These are phyloP conservation scores for Apiotrichum gamsii DNA, from an alignment of 1,284 basidiomycete genomes.

Conservation along the genomic window DNA sequence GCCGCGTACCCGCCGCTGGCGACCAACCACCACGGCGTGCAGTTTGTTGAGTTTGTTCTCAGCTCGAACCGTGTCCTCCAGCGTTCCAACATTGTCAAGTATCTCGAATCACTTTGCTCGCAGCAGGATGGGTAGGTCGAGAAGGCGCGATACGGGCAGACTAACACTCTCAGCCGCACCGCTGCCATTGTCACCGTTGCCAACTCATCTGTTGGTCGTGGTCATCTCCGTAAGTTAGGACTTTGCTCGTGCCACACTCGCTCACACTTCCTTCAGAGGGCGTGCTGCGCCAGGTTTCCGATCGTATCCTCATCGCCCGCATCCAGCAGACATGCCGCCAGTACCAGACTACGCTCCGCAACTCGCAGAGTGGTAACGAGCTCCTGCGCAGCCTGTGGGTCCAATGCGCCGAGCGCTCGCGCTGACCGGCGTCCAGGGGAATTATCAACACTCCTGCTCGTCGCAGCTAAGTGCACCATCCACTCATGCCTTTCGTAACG, in stretches of 20 bases:
- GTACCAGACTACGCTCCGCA: constrained; percentile 40
- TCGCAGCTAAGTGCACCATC: constrained; percentile 7
- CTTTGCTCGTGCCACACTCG: too few relatives aligned
- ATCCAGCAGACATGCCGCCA: constrained; percentile 34
- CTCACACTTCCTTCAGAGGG: neutral
- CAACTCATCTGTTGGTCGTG: constrained; percentile 40
- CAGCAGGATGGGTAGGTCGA: constrained; percentile 35
- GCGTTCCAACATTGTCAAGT: constrained; percentile 27
- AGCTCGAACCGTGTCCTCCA: constrained; percentile 21
- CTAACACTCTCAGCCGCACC: constrained; percentile 31
- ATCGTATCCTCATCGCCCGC: constrained; percentile 24
- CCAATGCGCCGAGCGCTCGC: too few relatives aligned
- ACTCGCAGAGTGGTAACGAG: constrained; percentile 43
- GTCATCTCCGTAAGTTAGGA: constrained; percentile 38
- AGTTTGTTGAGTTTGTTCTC: constrained; percentile 38
- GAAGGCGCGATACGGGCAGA: too few relatives aligned
- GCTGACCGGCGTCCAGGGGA: constrained; percentile 8
- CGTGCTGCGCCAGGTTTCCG: constrained; percentile 20
- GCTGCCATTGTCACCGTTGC: constrained; percentile 41
- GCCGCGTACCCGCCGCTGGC: constrained; percentile 39
- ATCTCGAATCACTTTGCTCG: constrained; percentile 35
- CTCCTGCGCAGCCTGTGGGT: constrained; percentile 20
- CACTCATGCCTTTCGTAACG: too few relatives aligned
- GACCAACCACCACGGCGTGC: constrained; percentile 41
- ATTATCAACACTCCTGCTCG: constrained; percentile 18